Base-by-base conservation (phyloP, 2,329 filamentous ascomycete species). In the Aspergillus aculeatinus region DNA sequence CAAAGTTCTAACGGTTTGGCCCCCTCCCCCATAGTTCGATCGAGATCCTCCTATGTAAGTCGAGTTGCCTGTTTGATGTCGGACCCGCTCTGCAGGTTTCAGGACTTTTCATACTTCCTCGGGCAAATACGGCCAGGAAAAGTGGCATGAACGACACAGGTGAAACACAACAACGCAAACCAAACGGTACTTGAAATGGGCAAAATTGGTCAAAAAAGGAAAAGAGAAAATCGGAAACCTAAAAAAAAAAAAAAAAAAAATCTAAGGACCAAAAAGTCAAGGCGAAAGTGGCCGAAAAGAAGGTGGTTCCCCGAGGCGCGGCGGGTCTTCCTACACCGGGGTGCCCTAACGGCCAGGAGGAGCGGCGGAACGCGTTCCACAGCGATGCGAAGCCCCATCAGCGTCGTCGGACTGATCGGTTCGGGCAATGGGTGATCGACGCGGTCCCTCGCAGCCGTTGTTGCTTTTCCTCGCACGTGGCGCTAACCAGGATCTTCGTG, bases 401-500 rank as follows among this genome's bases (percentile, higher is more conserved):
- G 62, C 59, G 61, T 62, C 59, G 61, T 62, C 60, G 64, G 64
- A 61, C 60, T 62, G 65, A 73, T 71, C 68, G 65, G 68, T 62
- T 69, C 39, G 39, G 39, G 39, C 67, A 64, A 66, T 72, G 71
- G 70, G 69, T 72, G 73, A 74, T 74, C 72, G 71, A 71, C 72
- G 60, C 66, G 68, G 69, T 75, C 69, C 68, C 72, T 73, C 69
- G 65, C 70, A 74, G 69, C 71, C 72, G 72, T 74, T 73, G 69
- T 71, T 70, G 68, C 68, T 75, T 73, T 42, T 66, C 68, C 63
- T 65, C 66, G 68, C 73, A 74, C 71, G 73, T 75, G 73, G 73
- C 70, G 71, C 70, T 74, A 74, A 67, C 72, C 67, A 65, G 70
- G 71, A 73, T 73, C 70, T 68, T 70, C 70, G 73, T 74, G 72